phyloP scores from a whole-genome alignment of 148 eudicot species.

The Nepenthes gracilis region DNA sequence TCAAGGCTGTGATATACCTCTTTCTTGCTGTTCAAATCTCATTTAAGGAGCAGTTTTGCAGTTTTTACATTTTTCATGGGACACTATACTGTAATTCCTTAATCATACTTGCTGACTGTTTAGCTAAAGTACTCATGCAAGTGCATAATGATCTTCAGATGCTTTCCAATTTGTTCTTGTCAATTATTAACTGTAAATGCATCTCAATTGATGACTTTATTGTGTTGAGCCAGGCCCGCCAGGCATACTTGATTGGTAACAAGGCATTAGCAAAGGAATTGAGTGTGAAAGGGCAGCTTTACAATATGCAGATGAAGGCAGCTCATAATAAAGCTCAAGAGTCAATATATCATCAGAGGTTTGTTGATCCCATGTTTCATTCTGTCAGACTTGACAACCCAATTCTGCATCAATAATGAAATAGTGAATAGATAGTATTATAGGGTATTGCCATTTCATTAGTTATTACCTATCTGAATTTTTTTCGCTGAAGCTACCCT shows the following conservation, averaged over 20 bases:
- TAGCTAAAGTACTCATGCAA: no score
- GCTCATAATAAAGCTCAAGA: conserved; percentile 94
- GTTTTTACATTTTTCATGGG: no score
- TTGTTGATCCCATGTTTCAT: not conserved
- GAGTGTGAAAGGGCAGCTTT: conserved; percentile 84
- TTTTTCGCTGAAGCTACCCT: no score
- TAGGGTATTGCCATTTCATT: not conserved
- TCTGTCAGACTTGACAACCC: not conserved
- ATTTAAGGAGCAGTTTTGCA: no score
- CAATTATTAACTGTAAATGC: no score
- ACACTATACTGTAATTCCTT: no score
- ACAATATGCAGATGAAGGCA: conserved; percentile 93
- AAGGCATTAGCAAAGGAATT: conserved; percentile 89
- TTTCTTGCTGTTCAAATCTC: no score
- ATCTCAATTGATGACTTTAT: no score
- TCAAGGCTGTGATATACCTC: no score
- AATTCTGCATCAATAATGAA: not conserved
- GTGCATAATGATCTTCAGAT: no score
- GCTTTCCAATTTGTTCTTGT: no score
- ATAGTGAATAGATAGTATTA: not conserved
- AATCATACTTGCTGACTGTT: no score
- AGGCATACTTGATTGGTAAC: conserved; percentile 79
- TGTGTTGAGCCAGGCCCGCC: conserved; percentile 50
- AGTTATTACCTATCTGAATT: not conserved
- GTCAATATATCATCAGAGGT: conserved; percentile 87